Evolutionary conservation across 768 basidiomycete genomes (phyloP), one percentile per base, ranked within the genome.

Genomic region (Cubamyces lactineus): DNA sequence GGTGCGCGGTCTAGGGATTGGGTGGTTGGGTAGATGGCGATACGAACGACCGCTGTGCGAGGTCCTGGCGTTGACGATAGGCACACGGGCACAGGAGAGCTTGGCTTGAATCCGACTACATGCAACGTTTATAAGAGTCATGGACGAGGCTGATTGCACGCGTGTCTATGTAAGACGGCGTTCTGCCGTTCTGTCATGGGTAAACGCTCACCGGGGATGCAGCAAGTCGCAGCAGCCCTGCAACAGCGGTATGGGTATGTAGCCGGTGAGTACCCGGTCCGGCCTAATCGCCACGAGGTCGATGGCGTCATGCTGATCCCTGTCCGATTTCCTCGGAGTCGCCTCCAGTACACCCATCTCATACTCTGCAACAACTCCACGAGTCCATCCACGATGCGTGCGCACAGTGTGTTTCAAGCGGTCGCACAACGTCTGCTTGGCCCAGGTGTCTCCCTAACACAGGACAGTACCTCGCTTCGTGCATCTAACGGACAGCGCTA

Each of bases 401-500:
- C 54, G 38, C 67, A 64, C 47, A 57, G 40, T 62, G 73, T 53
- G 66, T 89, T 65, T 72, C 82, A 47, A 71, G 77, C 28, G 74
- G 79, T 49, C 78, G 88, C 51, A 71, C 77, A 51, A 65, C 71
- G 47, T 24, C 70, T 86, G 47, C 87, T 91, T 15, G 48, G 48
- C 45, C 80, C 83, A 16, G 71, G 71, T 17, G 79, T 76, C 11
- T 72, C 82, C 15, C 86, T 88, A 66, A 74, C 72, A 3, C 80
- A 78, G 13, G 49, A 26, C 71, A 78, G 16, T n/a, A 53, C 65
- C 1, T 84, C 87, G 3, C 75, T 90, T 19, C 73, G 60, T 17
- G 87, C 89, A 17, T 86, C 89, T 1, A 76, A 79, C 5, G 87
- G 87, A 6, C 75, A 72, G 38, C 70, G 68, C 23, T 92, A 90